These are phyloP conservation scores for Pseudovirgaria hyperparasitica DNA, from an alignment of 2,329 filamentous ascomycete species.

Conservation along the genomic window DNA sequence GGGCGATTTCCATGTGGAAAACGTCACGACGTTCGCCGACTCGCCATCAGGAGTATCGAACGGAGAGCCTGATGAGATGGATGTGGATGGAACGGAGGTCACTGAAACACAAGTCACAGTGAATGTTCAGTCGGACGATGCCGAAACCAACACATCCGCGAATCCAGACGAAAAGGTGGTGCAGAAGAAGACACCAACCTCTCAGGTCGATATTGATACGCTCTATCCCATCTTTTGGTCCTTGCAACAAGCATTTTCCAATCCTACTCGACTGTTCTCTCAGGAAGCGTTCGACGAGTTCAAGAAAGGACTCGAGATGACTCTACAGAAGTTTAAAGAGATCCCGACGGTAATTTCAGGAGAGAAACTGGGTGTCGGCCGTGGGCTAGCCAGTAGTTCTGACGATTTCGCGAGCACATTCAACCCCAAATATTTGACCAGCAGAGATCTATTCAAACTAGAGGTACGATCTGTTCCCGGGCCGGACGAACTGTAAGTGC, in stretches of 20 bases:
- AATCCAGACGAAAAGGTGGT: conserved; percentile 29
- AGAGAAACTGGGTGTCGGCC: conserved; percentile 45
- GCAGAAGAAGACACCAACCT: conserved; percentile 31
- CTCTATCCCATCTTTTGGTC: conserved; percentile 93
- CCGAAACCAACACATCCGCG: conserved; percentile 25
- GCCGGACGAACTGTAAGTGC: too few species aligned
- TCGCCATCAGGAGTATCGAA: conserved; percentile 24
- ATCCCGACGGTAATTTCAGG: conserved; percentile 53
- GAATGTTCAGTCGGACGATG: conserved; percentile 23
- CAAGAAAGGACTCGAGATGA: conserved; percentile 48
- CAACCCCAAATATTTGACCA: conserved; percentile 98
- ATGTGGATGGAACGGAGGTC: conserved; percentile 43
- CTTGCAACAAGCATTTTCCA: conserved; percentile 80
- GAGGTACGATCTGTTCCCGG: conserved; percentile 53
- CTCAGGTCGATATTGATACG: conserved; percentile 49
- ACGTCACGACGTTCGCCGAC: conserved; percentile 74
- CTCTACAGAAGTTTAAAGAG: conserved; percentile 62
- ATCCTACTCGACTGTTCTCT: conserved; percentile 74
- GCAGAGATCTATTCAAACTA: conserved; percentile 85
- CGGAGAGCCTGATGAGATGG: conserved; percentile 44
- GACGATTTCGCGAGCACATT: conserved; percentile 61
- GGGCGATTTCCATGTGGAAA: conserved; percentile 92
- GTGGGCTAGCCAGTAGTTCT: conserved; percentile 52
- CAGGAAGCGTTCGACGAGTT: conserved; percentile 52
- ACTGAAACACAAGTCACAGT: conserved; percentile 13